phyloP scores from a whole-genome alignment of 2,329 filamentous ascomycete species.

The Xenoacremonium recifei region DNA sequence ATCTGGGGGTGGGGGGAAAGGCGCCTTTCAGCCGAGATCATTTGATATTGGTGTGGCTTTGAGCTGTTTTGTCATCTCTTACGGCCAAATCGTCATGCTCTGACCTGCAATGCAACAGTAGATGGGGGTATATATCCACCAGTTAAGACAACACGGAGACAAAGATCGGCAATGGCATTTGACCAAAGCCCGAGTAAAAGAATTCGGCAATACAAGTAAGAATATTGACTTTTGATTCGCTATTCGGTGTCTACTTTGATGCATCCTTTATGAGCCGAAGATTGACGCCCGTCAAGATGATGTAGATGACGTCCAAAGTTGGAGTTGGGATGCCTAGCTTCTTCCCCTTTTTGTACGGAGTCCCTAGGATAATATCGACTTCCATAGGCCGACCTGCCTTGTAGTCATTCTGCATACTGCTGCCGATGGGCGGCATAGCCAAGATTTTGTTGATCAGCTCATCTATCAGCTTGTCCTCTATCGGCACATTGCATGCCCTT shows the following conservation, averaged over 20 bases:
- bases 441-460: conserved; percentile 48
- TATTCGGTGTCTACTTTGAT: neutral
- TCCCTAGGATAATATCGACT: conserved; percentile 61
- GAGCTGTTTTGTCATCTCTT: too few species aligned
- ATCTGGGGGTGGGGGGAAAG: too few species aligned
- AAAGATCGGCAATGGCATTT: too few species aligned
- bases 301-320: conserved; percentile 41
- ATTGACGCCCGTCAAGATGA: conserved; percentile 32
- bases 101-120: too few species aligned
- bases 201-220: too few species aligned
- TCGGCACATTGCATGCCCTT: conserved; percentile 47
- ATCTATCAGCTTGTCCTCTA: conserved; percentile 46
- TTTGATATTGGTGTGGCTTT: too few species aligned
- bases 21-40: too few species aligned
- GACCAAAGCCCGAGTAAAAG: too few species aligned
- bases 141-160: too few species aligned
- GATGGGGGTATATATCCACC: too few species aligned
- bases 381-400: conserved; percentile 58
- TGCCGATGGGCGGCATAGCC: conserved; percentile 40
- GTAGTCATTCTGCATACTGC: conserved; percentile 59
- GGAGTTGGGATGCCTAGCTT: conserved; percentile 55
- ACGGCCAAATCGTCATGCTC: too few species aligned
- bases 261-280: conserved; percentile 3
- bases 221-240: too few species aligned
- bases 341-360: conserved; percentile 54